phyloP scores from a whole-genome alignment of 129 eudicot species.

The Lactuca saligna region DNA sequence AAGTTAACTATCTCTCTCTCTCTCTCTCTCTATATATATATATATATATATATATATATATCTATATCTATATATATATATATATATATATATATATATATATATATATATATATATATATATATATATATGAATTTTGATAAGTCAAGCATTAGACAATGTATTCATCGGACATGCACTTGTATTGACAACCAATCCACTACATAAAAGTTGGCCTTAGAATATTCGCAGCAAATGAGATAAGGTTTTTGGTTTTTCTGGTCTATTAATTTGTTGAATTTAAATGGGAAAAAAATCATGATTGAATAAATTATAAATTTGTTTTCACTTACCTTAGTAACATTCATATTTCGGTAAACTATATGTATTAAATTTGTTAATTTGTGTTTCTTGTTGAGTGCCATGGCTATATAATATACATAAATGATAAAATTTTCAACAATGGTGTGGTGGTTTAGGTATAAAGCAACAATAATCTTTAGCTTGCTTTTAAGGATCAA shows the following conservation, averaged over 20 bases:
- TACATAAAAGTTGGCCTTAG: neutral
- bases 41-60: too few species aligned
- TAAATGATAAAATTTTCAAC: slow-evolving; percentile 1
- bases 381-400: neutral
- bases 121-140: neutral
- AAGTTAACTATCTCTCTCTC: too few species aligned
- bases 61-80: too few species aligned
- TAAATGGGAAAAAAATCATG: too few species aligned
- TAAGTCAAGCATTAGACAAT: slow-evolving; percentile 3
- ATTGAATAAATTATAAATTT: too few species aligned
- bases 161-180: slow-evolving; percentile 4
- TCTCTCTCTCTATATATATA: too few species aligned
- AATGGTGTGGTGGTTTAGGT: slow-evolving; percentile 22
- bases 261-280: neutral
- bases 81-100: too few species aligned
- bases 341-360: neutral
- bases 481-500: slow-evolving; percentile 23
- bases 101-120: too few species aligned
- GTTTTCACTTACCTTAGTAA: neutral
- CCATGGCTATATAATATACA: neutral
- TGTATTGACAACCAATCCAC: slow-evolving; percentile 17
- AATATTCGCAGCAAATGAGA: neutral
- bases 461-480: slow-evolving; percentile 11
- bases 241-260: neutral
- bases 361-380: neutral